These are phyloP conservation scores for Rhynchospora tenuis DNA, from an alignment of 176 grass and related monocot genomes.

Conservation along the genomic window DNA sequence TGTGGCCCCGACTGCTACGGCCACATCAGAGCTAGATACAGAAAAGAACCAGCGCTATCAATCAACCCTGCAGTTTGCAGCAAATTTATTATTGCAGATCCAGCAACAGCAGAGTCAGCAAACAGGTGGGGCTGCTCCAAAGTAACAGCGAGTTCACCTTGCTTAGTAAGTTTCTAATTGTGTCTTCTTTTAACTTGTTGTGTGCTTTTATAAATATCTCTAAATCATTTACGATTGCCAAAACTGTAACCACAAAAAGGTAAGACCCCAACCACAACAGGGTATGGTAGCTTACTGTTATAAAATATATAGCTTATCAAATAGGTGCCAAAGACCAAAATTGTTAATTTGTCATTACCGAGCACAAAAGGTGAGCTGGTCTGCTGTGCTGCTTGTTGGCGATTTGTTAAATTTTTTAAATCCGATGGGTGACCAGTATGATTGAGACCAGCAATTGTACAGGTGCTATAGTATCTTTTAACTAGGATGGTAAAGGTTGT, in stretches of 20 bases:
- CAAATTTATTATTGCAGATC: conserved; percentile 60
- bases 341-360: neutral
- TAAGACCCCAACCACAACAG: neutral
- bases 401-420: neutral
- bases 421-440: neutral
- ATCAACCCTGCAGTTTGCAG: conserved; percentile 86
- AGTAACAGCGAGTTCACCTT: neutral
- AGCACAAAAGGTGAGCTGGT: neutral
- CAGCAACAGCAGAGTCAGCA: conserved; percentile 41
- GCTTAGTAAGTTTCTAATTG: neutral
- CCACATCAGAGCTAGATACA: conserved; percentile 43
- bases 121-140: neutral
- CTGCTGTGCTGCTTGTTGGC: neutral
- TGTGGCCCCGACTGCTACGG: conserved; percentile 35
- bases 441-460: neutral
- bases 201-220: neutral
- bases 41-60: conserved; percentile 89
- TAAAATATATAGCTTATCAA: neutral
- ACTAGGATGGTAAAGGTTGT: neutral
- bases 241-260: neutral
- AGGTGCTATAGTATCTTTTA: neutral
- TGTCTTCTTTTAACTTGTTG: neutral
- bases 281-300: neutral
- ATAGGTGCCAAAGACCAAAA: too few species aligned
- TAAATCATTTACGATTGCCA: neutral